Evolutionary conservation across 345 rosid species (phyloP), one percentile per base, ranked within the genome.

Genomic region (Populus euphratica): DNA sequence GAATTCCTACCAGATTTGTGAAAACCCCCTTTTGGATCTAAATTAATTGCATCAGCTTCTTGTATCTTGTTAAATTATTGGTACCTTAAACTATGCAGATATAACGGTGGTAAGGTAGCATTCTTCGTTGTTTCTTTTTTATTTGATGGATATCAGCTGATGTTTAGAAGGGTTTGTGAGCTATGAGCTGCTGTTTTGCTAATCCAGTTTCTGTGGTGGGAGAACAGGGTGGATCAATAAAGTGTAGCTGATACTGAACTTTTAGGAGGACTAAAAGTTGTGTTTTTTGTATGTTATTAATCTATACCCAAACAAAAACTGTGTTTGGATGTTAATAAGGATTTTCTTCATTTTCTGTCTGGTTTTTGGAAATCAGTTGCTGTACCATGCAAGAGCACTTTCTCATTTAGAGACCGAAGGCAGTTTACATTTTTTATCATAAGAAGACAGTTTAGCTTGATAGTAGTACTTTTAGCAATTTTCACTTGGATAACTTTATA

Each of bases 181-280:
- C 21, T 33, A 49, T 23, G 63, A 23, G 14, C 21, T 33, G 66
- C 21, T 5, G 49, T 64, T 7, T 73, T 52, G 0, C 11, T 20
- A 72, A 56, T 73, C 62, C 75, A 54, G 35, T 73, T 73, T 73
- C 67, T 73, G 1, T 72, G 8, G 31, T 54, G 50, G 33, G n/a
- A 33, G 49, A 27, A 47, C 62, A 36, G 8, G 70, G 70, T 36
- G 63, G 23, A 59, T n/a, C 3, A n/a, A 59, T 3, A 10, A 59
- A n/a, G 4, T 23, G 63, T 59, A 25, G 16, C 29, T 59, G 63
- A 59, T 23, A n/a, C 63, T 59, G 63, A 9, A n/a, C 63, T 4
- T 0, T n/a, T 59, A 59, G 63, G n/a, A 52, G 59, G 63, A 4
- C 27, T 1, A 44, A 70, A n/a, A 73, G 23, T 35, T 14, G 14